phyloP scores from a whole-genome alignment of 371 early-diverging fungal species.

The Rhizopus delemar region DNA sequence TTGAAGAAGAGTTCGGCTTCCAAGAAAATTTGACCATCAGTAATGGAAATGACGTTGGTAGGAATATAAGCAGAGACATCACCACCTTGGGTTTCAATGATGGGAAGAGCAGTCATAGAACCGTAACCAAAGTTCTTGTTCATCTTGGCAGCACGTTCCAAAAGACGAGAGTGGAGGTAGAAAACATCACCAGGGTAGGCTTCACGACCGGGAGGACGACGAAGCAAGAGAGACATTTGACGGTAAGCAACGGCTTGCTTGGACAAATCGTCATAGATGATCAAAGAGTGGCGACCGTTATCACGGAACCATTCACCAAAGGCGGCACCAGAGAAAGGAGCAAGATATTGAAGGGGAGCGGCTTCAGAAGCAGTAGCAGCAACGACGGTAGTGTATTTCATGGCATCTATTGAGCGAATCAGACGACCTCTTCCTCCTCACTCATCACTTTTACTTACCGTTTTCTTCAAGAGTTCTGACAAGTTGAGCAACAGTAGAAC shows the following conservation, averaged over 20 bases:
- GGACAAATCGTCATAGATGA: conserved; percentile 96
- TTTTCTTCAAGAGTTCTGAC: conserved; percentile 93
- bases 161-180: conserved; percentile 95
- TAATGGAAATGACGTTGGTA: conserved; percentile 98
- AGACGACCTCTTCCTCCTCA: no score
- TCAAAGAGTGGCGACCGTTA: conserved; percentile 89
- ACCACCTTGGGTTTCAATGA: conserved; percentile 98
- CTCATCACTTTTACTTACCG: conserved; percentile 20
- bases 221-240: conserved; percentile 94
- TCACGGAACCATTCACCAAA: conserved; percentile 95
- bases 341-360: conserved; percentile 93
- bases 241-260: conserved; percentile 98
- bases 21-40: conserved; percentile 90
- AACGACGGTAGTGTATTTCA: conserved; percentile 91
- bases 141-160: conserved; percentile 97
- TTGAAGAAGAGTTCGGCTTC: conserved; percentile 98
- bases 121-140: conserved; percentile 89
- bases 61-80: conserved; percentile 98
- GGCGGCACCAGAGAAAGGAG: conserved; percentile 94
- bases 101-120: conserved; percentile 94
- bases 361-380: conserved; percentile 96
- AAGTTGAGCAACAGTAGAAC: conserved; percentile 96
- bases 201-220: conserved; percentile 98
- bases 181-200: conserved; percentile 98
- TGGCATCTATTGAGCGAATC: conserved; percentile 16